These are phyloP conservation scores for Candida manassasensis DNA, from an alignment of 805 yeast genomes.

Conservation along the genomic window DNA sequence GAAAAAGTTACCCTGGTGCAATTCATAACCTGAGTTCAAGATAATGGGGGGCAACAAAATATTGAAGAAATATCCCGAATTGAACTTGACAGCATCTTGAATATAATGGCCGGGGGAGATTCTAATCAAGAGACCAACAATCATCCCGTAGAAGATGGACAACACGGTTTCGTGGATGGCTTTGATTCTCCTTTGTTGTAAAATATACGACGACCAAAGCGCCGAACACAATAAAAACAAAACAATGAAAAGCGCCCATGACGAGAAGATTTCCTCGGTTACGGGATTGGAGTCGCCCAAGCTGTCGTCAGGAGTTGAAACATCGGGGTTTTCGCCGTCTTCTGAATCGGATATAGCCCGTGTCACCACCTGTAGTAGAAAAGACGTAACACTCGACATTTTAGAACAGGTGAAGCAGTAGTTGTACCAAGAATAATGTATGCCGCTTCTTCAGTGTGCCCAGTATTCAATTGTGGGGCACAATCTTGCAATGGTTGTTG, in stretches of 20 bases:
- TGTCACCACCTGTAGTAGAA: constrained; percentile 20
- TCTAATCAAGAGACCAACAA: constrained; percentile 87
- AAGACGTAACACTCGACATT: constrained; percentile 1
- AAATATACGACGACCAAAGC: constrained; percentile 89
- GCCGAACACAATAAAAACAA: constrained; percentile 79
- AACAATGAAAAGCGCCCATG: constrained; percentile 94
- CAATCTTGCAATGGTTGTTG: too few species aligned
- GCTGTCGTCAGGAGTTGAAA: constrained; percentile 44
- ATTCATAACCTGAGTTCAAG: constrained; percentile 91
- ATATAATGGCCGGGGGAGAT: constrained; percentile 94
- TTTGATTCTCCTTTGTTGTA: constrained; percentile 86
- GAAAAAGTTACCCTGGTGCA: constrained; percentile 93
- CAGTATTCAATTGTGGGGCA: too few species aligned
- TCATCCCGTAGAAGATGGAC: constrained; percentile 94
- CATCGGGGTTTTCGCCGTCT: constrained; percentile 32
- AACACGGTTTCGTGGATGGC: constrained; percentile 97
- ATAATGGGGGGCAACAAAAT: constrained; percentile 93
- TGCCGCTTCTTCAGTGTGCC: too few species aligned
- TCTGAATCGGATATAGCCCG: constrained; percentile 23
- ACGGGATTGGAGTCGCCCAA: constrained; percentile 75
- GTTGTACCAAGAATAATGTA: too few species aligned
- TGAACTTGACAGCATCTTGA: constrained; percentile 94
- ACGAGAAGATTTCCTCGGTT: constrained; percentile 90
- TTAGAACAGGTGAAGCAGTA: too few species aligned
- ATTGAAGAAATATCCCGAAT: constrained; percentile 90